Percentiles rank a stretch among this genome's conserved stretches.
phyloP scores from a whole-genome alignment of 2,329 filamentous ascomycete species.

The Colletotrichum navitas region DNA sequence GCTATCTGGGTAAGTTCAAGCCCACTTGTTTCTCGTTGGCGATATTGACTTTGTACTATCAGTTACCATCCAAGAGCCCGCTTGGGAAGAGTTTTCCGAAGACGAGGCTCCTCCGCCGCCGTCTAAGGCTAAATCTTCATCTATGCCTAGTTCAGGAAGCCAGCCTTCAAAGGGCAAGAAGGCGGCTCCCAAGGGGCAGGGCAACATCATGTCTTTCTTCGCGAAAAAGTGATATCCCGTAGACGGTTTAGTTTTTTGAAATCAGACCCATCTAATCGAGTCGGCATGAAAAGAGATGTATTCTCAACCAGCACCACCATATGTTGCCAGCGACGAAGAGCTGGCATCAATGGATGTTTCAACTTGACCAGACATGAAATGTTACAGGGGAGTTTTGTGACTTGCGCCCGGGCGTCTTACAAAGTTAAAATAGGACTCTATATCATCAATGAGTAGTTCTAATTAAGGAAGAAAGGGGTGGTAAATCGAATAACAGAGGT shows the following conservation, averaged over 20 bases:
- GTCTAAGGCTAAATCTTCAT: slow-evolving; percentile 62
- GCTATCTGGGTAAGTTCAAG: slow-evolving; percentile 79
- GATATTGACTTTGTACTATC: slow-evolving; percentile 39
- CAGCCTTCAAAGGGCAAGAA: slow-evolving; percentile 66
- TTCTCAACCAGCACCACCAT: background rate
- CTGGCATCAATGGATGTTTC: background rate
- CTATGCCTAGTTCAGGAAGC: slow-evolving; percentile 60
- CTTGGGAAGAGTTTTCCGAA: slow-evolving; percentile 95
- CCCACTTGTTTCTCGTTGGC: background rate
- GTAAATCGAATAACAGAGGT: background rate
- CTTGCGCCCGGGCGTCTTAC: background rate
- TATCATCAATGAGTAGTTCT: background rate
- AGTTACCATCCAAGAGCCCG: slow-evolving; percentile 88
- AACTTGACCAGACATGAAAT: too few species aligned
- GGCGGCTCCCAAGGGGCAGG: slow-evolving; percentile 72
- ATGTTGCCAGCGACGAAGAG: background rate
- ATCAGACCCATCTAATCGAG: background rate
- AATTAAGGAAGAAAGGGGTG: background rate
- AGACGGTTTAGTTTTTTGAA: too few species aligned
- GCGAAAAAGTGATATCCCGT: slow-evolving; percentile 73
- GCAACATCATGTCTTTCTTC: slow-evolving; percentile 94
- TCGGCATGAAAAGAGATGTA: background rate
- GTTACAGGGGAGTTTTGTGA: background rate
- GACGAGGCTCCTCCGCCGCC: slow-evolving; percentile 75
- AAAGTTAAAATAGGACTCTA: background rate